Evolutionary conservation across 495 filamentous ascomycete genomes (phyloP).

Genomic region (Beverwykella pulmonaria): DNA sequence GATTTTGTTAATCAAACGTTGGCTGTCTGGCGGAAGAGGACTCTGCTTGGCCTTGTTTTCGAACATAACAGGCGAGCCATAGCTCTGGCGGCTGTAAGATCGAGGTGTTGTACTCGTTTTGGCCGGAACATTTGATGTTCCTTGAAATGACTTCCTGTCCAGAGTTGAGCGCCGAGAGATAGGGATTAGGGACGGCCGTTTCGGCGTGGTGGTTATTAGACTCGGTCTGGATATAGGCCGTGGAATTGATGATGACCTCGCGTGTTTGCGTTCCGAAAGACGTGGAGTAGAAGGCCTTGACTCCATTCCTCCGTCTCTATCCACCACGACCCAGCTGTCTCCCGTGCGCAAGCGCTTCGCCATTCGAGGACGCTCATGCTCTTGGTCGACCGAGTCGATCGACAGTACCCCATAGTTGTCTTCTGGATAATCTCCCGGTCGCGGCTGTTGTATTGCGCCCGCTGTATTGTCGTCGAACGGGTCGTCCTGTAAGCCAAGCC

Average conservation of each 20-base stretch:
- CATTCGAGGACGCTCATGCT: slow-evolving; percentile 44
- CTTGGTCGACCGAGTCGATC: slow-evolving; percentile 32
- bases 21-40: slow-evolving; percentile 63
- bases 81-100: slow-evolving; percentile 33
- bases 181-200: slow-evolving; percentile 40
- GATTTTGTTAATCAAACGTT: slow-evolving; percentile 65
- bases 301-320: slow-evolving; percentile 38
- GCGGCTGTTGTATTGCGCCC: slow-evolving; percentile 34
- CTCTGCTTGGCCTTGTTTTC: slow-evolving; percentile 35
- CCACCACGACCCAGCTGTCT: slow-evolving; percentile 77
- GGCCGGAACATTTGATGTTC: slow-evolving; percentile 41
- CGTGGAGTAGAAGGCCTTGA: slow-evolving; percentile 37
- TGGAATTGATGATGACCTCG: slow-evolving; percentile 35
- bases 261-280: slow-evolving; percentile 27
- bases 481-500: slow-evolving; percentile 36
- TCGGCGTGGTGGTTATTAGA: slow-evolving; percentile 11
- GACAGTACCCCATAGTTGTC: slow-evolving; percentile 41
- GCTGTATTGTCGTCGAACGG: neutral
- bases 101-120: slow-evolving; percentile 18
- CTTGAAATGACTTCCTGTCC: slow-evolving; percentile 42
- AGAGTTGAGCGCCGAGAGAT: slow-evolving; percentile 39
- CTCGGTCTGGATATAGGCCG: slow-evolving; percentile 39
- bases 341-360: slow-evolving; percentile 59
- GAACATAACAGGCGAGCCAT: slow-evolving; percentile 35
- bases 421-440: slow-evolving; percentile 54